phyloP scores from a whole-genome alignment of 2,329 filamentous ascomycete species.

The Penicillium sp. region DNA sequence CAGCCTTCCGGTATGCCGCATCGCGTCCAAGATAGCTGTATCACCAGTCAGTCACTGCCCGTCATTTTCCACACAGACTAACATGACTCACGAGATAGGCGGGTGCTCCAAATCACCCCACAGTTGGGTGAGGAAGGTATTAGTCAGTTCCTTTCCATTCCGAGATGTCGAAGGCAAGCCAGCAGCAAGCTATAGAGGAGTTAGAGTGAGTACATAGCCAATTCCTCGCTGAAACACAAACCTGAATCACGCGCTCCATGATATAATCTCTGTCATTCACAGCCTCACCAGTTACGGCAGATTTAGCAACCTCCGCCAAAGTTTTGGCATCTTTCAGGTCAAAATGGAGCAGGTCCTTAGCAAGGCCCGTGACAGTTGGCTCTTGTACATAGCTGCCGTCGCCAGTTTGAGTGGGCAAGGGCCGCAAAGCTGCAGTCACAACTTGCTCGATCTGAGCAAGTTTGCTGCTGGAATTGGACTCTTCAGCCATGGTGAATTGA shows the following conservation, averaged over 20 bases:
- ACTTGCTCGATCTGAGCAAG: conserved; percentile 42
- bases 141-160: conserved; percentile 45
- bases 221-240: conserved; percentile 13
- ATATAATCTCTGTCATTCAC: conserved; percentile 63
- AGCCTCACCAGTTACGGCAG: conserved; percentile 50
- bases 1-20: conserved; percentile 34
- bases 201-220: conserved; percentile 2
- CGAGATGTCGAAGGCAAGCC: conserved; percentile 39
- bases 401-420: conserved; percentile 44
- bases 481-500: conserved; percentile 22
- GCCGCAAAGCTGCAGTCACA: conserved; percentile 43
- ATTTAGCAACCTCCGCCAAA: conserved; percentile 43
- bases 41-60: conserved; percentile 14
- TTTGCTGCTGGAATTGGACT: conserved; percentile 31
- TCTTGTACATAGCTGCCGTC: conserved; percentile 43
- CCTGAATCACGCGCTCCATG: conserved; percentile 59
- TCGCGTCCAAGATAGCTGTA: conserved; percentile 41
- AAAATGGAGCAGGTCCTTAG: conserved; percentile 50
- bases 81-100: conserved; percentile 46
- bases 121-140: conserved; percentile 53
- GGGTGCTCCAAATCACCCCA: conserved; percentile 59
- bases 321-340: conserved; percentile 48
- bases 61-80: not conserved
- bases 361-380: conserved; percentile 36
- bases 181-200: conserved; percentile 34